Evolutionary conservation across 2,329 filamentous ascomycete genomes (phyloP).

Genomic region (Penicillium brasilianum): DNA sequence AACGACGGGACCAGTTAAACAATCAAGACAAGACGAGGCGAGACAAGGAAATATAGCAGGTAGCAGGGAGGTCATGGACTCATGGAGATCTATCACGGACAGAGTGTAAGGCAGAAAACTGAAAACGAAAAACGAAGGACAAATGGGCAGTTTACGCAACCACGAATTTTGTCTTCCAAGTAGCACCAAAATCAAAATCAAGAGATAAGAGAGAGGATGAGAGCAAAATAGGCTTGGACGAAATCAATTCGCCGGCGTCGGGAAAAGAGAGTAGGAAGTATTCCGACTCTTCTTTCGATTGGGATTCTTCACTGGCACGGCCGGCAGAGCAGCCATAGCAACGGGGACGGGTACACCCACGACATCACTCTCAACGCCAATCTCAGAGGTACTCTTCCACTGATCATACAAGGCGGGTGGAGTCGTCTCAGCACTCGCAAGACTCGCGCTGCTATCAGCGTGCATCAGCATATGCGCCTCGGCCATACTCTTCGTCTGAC

Average conservation of each 20-base stretch:
- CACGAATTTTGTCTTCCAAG: slow-evolving; percentile 15
- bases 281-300: slow-evolving; percentile 43
- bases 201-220: not conserved
- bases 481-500: slow-evolving; percentile 46
- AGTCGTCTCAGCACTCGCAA: slow-evolving; percentile 34
- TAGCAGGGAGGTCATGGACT: slow-evolving; percentile 38
- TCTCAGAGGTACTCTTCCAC: slow-evolving; percentile 44
- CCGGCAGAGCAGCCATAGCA: slow-evolving; percentile 18
- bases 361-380: slow-evolving; percentile 26
- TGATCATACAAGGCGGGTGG: slow-evolving; percentile 40
- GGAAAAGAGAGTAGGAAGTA: slow-evolving; percentile 53
- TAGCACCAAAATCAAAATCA: not conserved
- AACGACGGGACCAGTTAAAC: slow-evolving; percentile 10
- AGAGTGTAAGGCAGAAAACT: slow-evolving; percentile 16
- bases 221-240: slow-evolving; percentile 11
- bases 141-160: not conserved
- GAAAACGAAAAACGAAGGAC: not conserved
- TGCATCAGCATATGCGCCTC: slow-evolving; percentile 38
- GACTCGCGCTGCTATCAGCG: slow-evolving; percentile 34
- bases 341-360: no score
- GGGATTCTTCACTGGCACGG: slow-evolving; percentile 34
- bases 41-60: slow-evolving; percentile 19
- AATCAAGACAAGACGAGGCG: slow-evolving; percentile 10
- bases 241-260: slow-evolving; percentile 29
- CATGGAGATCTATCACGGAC: slow-evolving; percentile 28